A percentile compares a stretch with the other conserved stretches of the same genome.
These are phyloP conservation scores for Selaginella tamariscina DNA, from an alignment of 75 land plant species.

Conservation along the genomic window DNA sequence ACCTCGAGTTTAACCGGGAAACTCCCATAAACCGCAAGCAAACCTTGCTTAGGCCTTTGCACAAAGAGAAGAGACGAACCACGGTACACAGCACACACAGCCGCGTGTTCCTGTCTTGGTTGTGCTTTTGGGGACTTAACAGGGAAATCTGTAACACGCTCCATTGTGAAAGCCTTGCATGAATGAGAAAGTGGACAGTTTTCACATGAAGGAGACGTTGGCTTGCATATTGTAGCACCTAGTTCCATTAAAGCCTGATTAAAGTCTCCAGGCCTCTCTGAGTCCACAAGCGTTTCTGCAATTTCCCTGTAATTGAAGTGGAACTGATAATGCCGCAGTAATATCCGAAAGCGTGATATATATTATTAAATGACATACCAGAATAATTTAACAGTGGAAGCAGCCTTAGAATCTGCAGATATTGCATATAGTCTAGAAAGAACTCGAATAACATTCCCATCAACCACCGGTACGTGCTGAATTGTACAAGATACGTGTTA, in stretches of 20 bases:
- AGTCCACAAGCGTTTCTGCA: conserved; percentile 73
- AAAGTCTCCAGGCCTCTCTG: conserved; percentile 70
- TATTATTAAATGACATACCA: conserved; percentile 40
- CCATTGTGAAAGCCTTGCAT: conserved; percentile 37
- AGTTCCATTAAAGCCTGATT: conserved; percentile 98
- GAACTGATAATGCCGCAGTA: too few relatives aligned
- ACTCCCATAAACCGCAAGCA: conserved; percentile 99
- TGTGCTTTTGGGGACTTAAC: conserved; percentile 48
- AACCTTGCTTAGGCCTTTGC: conserved; percentile 70
- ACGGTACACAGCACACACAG: conserved; percentile 62
- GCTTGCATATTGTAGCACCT: conserved; percentile 73
- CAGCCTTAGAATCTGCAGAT: conserved; percentile 54
- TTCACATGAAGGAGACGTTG: conserved; percentile 53
- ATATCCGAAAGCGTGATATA: too few relatives aligned
- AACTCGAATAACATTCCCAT: conserved; percentile 92
- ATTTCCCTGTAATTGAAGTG: conserved; percentile 48
- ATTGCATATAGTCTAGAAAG: conserved; percentile 70
- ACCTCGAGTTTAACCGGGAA: conserved; percentile 45
- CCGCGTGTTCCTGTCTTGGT: conserved; percentile 56
- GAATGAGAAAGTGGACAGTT: conserved; percentile 59
- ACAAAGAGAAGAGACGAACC: conserved; percentile 40
- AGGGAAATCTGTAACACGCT: conserved; percentile 69
- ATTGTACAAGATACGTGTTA: too few relatives aligned
- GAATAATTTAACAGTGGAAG: conserved; percentile 36
- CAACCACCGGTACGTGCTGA: conserved; percentile 92